Evolutionary conservation across 2,329 filamentous ascomycete genomes (phyloP), one percentile per base, ranked within the genome.

Genomic region (Claviceps citrina): DNA sequence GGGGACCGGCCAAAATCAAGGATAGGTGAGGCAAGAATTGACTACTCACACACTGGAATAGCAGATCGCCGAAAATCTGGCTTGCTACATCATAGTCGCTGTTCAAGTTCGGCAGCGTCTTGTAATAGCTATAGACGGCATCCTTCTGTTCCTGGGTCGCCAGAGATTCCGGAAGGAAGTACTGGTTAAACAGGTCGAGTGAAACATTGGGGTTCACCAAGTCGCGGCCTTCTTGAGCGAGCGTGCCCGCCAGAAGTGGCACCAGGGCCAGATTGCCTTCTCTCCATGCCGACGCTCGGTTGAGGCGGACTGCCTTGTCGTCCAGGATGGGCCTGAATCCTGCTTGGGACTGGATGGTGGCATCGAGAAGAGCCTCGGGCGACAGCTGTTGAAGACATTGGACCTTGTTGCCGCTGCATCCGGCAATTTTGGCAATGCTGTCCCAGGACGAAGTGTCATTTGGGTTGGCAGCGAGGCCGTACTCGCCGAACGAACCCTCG

Each of bases 1-100:
- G n/a, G n/a, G n/a, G n/a, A n/a, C n/a, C n/a, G n/a, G n/a, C n/a
- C n/a, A n/a, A n/a, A n/a, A n/a, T n/a, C n/a, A n/a, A n/a, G n/a
- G n/a, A n/a, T n/a, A n/a, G n/a, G n/a, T n/a, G n/a, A n/a, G n/a
- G n/a, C n/a, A n/a, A n/a, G n/a, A n/a, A n/a, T n/a, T n/a, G n/a
- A n/a, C 12, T 4, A 49, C 51, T 45, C 49, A 53, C 52, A 39
- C 50, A 54, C 36, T 51, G 47, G 46, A 45, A 52, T 9, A 50
- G 9, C n/a, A 46, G 51, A 20, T 55, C 54, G 2, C 51, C 55
- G 7, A 49, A 49, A 4, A 55, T 51, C 9, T 49, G 49, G 1
- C 50, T 36, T 1, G 49, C 49, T 7, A 53, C 9, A 7, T 55
- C 54, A 44, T 54, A 55, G 3, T 51, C 44, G 3, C 38, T 44